phyloP scores from a whole-genome alignment of 176 grass and related monocot genomes.

The Pontederia crassipes region DNA sequence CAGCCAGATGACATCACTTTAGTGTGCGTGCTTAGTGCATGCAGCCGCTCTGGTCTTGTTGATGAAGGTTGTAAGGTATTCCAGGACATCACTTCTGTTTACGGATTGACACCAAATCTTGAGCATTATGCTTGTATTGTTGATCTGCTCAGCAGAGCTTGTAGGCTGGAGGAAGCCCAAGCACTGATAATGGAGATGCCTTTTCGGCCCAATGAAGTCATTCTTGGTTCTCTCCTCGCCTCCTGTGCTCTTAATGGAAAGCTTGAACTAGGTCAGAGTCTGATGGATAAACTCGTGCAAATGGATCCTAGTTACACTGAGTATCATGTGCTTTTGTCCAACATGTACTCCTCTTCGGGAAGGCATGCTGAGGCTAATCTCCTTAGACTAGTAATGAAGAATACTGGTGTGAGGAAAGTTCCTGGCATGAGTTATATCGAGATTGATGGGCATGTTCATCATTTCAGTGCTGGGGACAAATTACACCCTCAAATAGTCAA shows the following conservation, averaged over 20 bases:
- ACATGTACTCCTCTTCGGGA: slow-evolving; percentile 10
- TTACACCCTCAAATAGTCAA: slow-evolving; percentile 4
- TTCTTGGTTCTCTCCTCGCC: slow-evolving; percentile 16
- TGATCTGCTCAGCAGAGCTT: slow-evolving; percentile 15
- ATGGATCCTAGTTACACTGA: slow-evolving; percentile 12
- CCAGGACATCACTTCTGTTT: not conserved
- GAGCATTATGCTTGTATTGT: slow-evolving; percentile 19
- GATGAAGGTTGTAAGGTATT: slow-evolving; percentile 15
- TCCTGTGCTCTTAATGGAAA: slow-evolving; percentile 8
- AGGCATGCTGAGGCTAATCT: slow-evolving; percentile 1
- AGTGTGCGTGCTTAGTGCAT: slow-evolving; percentile 12
- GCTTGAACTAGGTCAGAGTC: slow-evolving; percentile 7
- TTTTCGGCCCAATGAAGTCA: slow-evolving; percentile 2
- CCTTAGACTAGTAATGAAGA: slow-evolving; percentile 10
- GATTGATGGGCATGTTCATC: slow-evolving; percentile 10
- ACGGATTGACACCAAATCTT: slow-evolving; percentile 1
- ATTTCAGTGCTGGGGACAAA: slow-evolving; percentile 18
- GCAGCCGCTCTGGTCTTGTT: slow-evolving; percentile 14
- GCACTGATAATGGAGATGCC: slow-evolving; percentile 17
- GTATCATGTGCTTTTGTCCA: slow-evolving; percentile 16
- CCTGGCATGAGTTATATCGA: slow-evolving; percentile 21
- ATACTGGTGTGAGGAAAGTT: not conserved
- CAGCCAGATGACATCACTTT: slow-evolving; percentile 25
- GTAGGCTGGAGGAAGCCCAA: slow-evolving; percentile 14
- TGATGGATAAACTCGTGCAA: slow-evolving; percentile 14